Evolutionary conservation across 2,329 filamentous ascomycete genomes (phyloP), one percentile per base, ranked within the genome.

Genomic region (Graphilbum ipis-grandicollis): DNA sequence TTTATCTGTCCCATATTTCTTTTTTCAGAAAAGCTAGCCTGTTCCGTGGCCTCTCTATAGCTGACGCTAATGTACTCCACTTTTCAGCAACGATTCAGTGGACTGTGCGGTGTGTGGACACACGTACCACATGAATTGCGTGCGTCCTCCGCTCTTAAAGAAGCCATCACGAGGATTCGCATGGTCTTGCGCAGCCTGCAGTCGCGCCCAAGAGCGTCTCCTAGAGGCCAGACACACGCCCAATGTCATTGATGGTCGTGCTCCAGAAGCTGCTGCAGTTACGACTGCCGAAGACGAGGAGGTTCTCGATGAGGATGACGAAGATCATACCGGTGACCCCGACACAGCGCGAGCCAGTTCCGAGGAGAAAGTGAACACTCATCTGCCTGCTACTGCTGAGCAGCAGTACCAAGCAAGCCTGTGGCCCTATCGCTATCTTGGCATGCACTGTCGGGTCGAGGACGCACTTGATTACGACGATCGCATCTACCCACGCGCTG

Each of bases 111-210:
- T 94, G 38, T 98, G 90, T 57, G 73, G 78, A 52, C 78, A 85
- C 55, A 96, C 88, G 13, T 98, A 94, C 59, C 90, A 98, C 62
- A 96, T 98, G 88, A 83, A 86, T 50, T 98, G 90, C 56, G 90
- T 98, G 39, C 79, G 80, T 42, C 90, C 90, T 30, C 84, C 86
- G 28, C 58, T 98, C 43, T 68, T 85, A 37, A 98, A 94, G 57
- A 98, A 98, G 57, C 90, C 90, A 17, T 93, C 88, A 33, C 79
- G 90, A 56, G 90, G 90, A 29, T 98, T 98, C 58, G 90, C 85
- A 5, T 98, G 90, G 90, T 88, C 90, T 22, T 98, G 90, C 56
- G 90, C 83, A 38, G 80, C 88, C 41, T 98, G 90, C 57, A 94
- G 85, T 56, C 78, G 88, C 49, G 86, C 84, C n/a, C 86, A 93